Evolutionary conservation across 176 grass and related monocot species (phyloP), one percentile per base, ranked within the genome.

Genomic region (Paspalum vaginatum): DNA sequence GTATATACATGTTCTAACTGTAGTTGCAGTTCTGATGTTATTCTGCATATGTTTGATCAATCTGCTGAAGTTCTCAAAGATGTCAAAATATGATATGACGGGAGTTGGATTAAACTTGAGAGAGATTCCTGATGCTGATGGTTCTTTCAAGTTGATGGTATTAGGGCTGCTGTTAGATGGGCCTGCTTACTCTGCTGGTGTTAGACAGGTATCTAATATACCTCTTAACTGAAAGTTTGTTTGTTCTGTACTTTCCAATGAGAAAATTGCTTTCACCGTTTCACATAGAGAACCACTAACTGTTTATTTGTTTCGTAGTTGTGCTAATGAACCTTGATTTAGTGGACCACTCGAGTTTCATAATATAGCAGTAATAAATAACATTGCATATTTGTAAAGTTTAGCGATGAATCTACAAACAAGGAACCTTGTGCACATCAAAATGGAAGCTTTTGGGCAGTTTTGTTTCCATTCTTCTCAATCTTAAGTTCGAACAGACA

Each of bases 41-140:
- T 73, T 86, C 48, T 86, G 68, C 82, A 77, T 90, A 75, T 86
- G 58, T 78, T 81, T 53, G 71, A 86, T 80, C 80, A 73, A 83
- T 83, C 40, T 53, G 50, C n/a, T 79, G 74, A 93, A 99, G 92
- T 99, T 99, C 80, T 90, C 90, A 16, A 95, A 95, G 84, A 99
- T 99, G 96, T 89, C 86, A 17, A 99, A 99, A 78, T 95, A 99
- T 75, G 92, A 99, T 68, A 86, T 99, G 73, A 99, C 86, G 16
- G 88, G 96, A 17, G 88, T 99, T 80, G 96, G 92, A 82, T 61
- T 95, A 78, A 95, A 99, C 85, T 73, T 99, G 87, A 93, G 91
- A 72, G 92, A 95, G 84, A 74, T 99, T 70, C 90, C 84, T 26
- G 86, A 91, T 77, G 75, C 61, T 52, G 87, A 86, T 52, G 88